Percentiles rank a stretch among this genome's conserved stretches.
Evolutionary conservation across 345 rosid species (phyloP).

Genomic region (Eucalyptus victrix): DNA sequence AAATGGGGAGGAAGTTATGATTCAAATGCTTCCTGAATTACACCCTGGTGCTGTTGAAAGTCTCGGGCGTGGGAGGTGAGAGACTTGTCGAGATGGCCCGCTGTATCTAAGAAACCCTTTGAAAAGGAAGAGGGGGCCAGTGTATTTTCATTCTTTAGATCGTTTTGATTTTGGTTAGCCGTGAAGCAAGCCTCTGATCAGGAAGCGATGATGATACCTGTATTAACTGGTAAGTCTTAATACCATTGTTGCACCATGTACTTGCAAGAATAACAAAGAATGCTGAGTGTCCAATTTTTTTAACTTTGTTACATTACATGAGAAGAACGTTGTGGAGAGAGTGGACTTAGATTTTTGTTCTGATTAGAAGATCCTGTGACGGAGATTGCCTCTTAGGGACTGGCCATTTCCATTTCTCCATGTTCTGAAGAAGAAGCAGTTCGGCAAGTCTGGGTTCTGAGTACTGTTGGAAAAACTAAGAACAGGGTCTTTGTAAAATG

Average conservation of each 20-base stretch:
- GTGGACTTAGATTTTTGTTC: background rate
- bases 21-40: background rate
- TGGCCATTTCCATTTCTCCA: background rate
- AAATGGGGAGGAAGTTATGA: slow-evolving; percentile 70
- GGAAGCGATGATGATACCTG: background rate
- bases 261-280: background rate
- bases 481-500: background rate
- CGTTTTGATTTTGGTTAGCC: background rate
- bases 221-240: background rate
- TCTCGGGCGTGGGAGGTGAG: background rate
- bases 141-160: background rate
- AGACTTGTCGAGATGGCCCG: background rate
- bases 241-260: background rate
- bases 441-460: background rate
- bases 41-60: background rate
- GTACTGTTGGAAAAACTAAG: background rate
- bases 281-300: background rate
- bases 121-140: background rate
- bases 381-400: background rate
- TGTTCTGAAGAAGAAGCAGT: background rate
- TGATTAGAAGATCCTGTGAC: background rate
- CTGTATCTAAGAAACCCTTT: background rate
- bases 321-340: background rate
- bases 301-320: background rate
- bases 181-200: background rate